Evolutionary conservation across 306 rosid species (phyloP), one percentile per base, ranked within the genome.

Genomic region (Nissolia schottii): DNA sequence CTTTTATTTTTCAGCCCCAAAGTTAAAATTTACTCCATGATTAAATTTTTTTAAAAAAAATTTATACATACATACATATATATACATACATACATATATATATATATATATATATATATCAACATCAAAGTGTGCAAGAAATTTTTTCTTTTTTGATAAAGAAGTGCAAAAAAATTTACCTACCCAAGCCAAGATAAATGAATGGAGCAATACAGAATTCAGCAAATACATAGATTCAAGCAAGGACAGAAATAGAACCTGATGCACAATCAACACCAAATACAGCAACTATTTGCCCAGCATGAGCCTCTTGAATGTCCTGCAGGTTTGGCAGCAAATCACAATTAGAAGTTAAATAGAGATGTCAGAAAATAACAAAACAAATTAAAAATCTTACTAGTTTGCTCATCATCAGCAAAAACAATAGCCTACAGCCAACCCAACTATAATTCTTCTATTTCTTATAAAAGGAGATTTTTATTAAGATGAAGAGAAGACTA

Each of bases 211-310:
- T 12, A 35, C 15, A 32, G 23, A 79, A 56, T 65, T 76, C 14
- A 19, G 43, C 15, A 64, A 55, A 63, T 57, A 25, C 57, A 67
- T 50, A 56, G 61, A 32, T 55, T 28, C 20, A 75, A 20, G 55
- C 59, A 78, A 50, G 41, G 45, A 43, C 24, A 78, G 28, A 57
- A 75, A 68, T 75, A 82, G 40, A 72, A 93, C 99, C 99, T 88
- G 99, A 94, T 74, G 99, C 99, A 85, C 99, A 94, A 56, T 94
- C 99, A 38, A 94, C 96, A 55, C 99, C 97, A 82, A 94, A 94
- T 31, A 94, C 99, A 76, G 99, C 97, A 86, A 94, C 96, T 68
- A 94, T 94, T 80, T 94, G 96, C 54, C 99, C 99, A 37, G 99
- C 97, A 85, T 94, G 99, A 43, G 96, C 96, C 82, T 91, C 91